phyloP scores from a whole-genome alignment of 345 rosid genomes.

The Sonneratia caseolaris region DNA sequence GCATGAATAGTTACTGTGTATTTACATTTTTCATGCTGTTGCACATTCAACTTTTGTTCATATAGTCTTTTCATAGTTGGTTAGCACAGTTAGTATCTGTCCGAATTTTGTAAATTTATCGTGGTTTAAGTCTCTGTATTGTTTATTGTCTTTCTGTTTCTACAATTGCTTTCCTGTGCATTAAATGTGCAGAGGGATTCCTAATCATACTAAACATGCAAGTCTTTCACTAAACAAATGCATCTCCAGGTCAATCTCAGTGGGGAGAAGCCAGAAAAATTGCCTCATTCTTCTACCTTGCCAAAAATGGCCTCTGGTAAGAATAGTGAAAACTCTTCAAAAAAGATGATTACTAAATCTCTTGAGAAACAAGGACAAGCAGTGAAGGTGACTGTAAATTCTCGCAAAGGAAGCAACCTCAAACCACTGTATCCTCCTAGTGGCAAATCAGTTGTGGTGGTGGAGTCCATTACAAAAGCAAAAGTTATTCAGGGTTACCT shows the following conservation, averaged over 20 bases:
- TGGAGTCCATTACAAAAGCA: conserved; percentile 88
- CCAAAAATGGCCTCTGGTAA: conserved; percentile 24
- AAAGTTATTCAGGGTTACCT: conserved; percentile 91
- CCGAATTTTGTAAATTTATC: background rate
- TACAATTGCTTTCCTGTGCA: background rate
- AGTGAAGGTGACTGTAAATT: conserved; percentile 13
- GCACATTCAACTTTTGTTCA: background rate
- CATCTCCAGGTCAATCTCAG: background rate
- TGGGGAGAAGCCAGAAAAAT: background rate
- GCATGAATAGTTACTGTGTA: background rate
- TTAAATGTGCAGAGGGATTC: background rate
- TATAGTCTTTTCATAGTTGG: background rate
- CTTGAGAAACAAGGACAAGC: conserved; percentile 15
- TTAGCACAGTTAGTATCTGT: background rate
- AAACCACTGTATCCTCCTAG: conserved; percentile 69
- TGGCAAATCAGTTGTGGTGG: conserved; percentile 84
- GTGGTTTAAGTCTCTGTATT: background rate
- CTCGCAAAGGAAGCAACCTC: conserved; percentile 26
- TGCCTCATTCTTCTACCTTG: conserved; percentile 1
- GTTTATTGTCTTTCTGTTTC: background rate
- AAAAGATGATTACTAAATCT: conserved; percentile 19
- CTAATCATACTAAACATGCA: background rate
- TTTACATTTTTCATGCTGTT: background rate
- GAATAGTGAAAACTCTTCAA: conserved; percentile 24
- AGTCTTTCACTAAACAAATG: background rate